Evolutionary conservation across 768 basidiomycete species (phyloP).

Genomic region (Galerina marginata): DNA sequence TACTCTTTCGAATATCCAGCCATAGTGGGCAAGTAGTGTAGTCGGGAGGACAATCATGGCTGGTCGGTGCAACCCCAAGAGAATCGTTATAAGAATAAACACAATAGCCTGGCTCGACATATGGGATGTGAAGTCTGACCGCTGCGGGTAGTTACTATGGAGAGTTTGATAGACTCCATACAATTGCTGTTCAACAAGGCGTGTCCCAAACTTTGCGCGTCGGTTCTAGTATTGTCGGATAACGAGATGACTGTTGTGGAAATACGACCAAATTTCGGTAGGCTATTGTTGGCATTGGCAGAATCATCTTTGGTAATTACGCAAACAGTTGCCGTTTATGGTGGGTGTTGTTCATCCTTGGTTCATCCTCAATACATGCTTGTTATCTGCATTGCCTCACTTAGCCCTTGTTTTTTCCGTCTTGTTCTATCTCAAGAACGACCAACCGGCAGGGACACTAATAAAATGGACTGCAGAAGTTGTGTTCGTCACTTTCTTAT

Average conservation of each 20-base stretch:
- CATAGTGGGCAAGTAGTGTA: neutral
- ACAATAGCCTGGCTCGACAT: neutral
- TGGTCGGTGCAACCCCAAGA: neutral
- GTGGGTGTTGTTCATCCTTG: slow-evolving; percentile 8
- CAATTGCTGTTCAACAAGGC: neutral
- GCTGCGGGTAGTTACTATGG: neutral
- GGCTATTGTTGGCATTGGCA: too few relatives aligned
- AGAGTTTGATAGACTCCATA: neutral
- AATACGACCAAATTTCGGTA: neutral
- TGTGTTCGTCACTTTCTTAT: neutral
- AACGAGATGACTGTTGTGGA: neutral
- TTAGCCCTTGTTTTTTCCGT: neutral
- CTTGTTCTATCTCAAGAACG: neutral
- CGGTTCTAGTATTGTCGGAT: neutral
- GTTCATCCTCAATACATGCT: too few relatives aligned
- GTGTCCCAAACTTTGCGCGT: neutral
- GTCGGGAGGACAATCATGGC: slow-evolving; percentile 1
- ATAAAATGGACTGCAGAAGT: too few relatives aligned
- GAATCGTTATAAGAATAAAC: neutral
- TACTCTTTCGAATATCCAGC: neutral
- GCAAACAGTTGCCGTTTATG: slow-evolving; percentile 12
- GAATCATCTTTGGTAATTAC: slow-evolving; percentile 7
- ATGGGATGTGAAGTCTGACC: neutral
- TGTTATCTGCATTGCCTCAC: neutral
- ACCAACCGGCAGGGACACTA: too few relatives aligned